Percentiles rank a stretch among this genome's conserved stretches.
phyloP scores from a whole-genome alignment of 257 asterid species.

The Lycium barbarum region DNA sequence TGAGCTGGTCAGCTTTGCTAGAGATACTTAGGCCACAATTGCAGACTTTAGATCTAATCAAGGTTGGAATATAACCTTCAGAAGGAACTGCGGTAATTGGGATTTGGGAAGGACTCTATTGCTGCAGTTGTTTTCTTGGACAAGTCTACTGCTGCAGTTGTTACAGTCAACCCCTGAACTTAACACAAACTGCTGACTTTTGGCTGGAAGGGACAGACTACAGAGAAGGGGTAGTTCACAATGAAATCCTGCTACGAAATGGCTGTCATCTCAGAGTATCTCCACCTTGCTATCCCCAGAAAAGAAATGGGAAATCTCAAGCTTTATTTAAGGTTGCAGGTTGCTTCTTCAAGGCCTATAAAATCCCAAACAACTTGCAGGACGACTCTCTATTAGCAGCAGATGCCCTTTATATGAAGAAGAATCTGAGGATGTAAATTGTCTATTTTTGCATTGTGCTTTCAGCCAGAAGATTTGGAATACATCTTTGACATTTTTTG shows the following conservation, averaged over 20 bases:
- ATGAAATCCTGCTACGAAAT: not conserved
- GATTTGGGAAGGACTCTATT: not conserved
- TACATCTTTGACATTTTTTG: not conserved
- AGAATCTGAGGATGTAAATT: slow-evolving; percentile 21
- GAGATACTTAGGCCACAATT: not conserved
- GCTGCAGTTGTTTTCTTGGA: not conserved
- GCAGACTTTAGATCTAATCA: slow-evolving; percentile 11
- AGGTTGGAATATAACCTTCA: slow-evolving; percentile 10
- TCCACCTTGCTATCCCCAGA: not conserved
- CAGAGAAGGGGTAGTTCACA: not conserved
- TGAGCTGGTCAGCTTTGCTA: not conserved
- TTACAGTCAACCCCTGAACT: not conserved
- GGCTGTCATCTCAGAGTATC: not conserved
- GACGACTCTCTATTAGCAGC: not conserved
- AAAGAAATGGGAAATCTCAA: slow-evolving; percentile 11
- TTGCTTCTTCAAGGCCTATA: not conserved
- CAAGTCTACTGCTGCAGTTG: not conserved
- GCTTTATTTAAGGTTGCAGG: not conserved
- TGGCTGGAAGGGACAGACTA: not conserved
- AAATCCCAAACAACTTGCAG: not conserved
- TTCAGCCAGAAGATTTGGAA: not conserved
- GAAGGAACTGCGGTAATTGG: not conserved
- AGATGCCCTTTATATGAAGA: not conserved
- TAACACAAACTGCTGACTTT: not conserved
- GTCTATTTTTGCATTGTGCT: not conserved